Base-by-base conservation (phyloP, 805 yeast species). In the Suhomyces pyralidae region DNA sequence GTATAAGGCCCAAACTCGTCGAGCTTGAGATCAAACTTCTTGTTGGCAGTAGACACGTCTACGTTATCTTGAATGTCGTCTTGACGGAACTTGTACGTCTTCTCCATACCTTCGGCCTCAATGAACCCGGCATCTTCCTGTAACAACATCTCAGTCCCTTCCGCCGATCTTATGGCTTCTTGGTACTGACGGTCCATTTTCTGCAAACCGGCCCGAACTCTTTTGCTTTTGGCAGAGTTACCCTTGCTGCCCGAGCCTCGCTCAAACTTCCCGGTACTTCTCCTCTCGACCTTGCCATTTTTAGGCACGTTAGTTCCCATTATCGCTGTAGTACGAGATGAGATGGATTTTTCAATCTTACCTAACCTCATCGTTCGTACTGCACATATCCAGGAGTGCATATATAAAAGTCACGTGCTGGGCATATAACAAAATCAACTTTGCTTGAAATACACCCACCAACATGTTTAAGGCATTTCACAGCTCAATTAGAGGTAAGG, bases 61-160 rank as follows among this genome's bases (percentile, higher is more conserved):
- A 94, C 97, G 10, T 81, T 84, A 28, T 81, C 79, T 24, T 73
- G 80, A 36, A 94, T 85, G 49, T 93, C 97, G 12, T 80, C 80
- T 67, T 94, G 99, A 32, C 78, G 81, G 59, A 89, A 89, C 69
- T 88, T 89, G 73, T 76, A 90, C 0, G 99, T 94, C 67, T 83
- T 85, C 71, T 94, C 99, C 92, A 93, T 85, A n/a, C 86, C 86
- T 63, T 94, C 99, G 5, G 97, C 90, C 68, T 94, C 99, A 56
- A 94, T 68, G 62, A 78, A 87, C 45, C 99, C 99, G 4, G 79
- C 81, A 26, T 87, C 86, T 72, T 94, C 98, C 55, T 88, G 89
- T 32, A 90, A 73, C 56, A 94, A 77, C 62, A 90, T 79, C 61
- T 94, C 97, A 0, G 97, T 88, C 4, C 86, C 84, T 9, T 92